Conservation (phyloP, 1,284 basidiomycete species). For the Somion occarium region DNA sequence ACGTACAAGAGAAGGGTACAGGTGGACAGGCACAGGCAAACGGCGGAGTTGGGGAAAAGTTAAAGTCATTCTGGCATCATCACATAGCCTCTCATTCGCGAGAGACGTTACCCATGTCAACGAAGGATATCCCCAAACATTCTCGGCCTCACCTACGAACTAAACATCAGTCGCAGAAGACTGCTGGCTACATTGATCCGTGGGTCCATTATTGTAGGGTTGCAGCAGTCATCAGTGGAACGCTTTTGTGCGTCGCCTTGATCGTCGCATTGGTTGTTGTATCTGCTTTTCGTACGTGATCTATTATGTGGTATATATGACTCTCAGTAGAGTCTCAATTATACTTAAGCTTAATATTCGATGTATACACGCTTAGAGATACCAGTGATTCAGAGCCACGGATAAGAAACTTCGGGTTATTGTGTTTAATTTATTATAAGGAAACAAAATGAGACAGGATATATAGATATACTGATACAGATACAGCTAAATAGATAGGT, state of each 20-base stretch:
- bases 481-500: conserved; percentile 7
- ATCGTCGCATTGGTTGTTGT: conserved; percentile 36
- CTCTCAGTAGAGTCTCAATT: too few relatives aligned
- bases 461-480: too few relatives aligned
- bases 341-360: too few relatives aligned
- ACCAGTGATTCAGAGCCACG: too few relatives aligned
- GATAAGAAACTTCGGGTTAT: too few relatives aligned
- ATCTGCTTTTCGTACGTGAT: conserved; percentile 8
- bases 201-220: conserved; percentile 44
- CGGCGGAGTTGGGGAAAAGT: background rate
- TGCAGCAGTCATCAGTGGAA: conserved; percentile 38
- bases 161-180: conserved; percentile 12
- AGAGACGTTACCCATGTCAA: conserved; percentile 5
- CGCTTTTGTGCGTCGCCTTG: conserved; percentile 32
- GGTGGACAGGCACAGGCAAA: background rate
- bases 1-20: background rate
- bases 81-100: background rate
- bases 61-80: too few relatives aligned
- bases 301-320: too few relatives aligned
- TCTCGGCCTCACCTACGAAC: conserved; percentile 12
- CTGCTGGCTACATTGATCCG: conserved; percentile 22
- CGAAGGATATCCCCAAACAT: conserved; percentile 8
- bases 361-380: too few relatives aligned
- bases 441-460: too few relatives aligned
- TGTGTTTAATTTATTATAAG: too few relatives aligned